These are phyloP conservation scores for Amanita rubescens DNA, from an alignment of 768 basidiomycete species.

Conservation along the genomic window DNA sequence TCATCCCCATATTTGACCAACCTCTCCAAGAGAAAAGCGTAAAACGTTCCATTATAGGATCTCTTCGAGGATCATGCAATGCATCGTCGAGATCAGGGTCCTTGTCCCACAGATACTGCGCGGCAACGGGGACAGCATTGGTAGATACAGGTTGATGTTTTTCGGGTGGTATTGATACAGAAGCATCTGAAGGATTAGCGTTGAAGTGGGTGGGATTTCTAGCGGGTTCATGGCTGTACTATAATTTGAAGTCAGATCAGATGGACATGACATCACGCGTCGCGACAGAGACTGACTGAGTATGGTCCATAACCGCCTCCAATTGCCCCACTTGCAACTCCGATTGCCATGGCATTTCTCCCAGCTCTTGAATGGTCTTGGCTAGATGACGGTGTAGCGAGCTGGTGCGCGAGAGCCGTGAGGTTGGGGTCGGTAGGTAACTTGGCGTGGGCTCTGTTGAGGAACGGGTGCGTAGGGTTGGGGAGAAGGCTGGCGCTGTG, in stretches of 20 bases:
- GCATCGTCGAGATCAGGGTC: slow-evolving; percentile 88
- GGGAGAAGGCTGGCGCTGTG: slow-evolving; percentile 33
- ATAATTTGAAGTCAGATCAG: slow-evolving; percentile 8
- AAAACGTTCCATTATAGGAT: slow-evolving; percentile 64
- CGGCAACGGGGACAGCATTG: slow-evolving; percentile 53
- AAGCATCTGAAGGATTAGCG: slow-evolving; percentile 35
- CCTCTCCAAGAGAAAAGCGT: slow-evolving; percentile 78
- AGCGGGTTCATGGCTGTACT: slow-evolving; percentile 49
- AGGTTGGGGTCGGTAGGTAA: slow-evolving; percentile 21
- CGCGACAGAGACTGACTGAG: slow-evolving; percentile 43
- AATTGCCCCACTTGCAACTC: slow-evolving; percentile 75
- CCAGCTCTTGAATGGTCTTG: slow-evolving; percentile 23
- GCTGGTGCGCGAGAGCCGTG: slow-evolving; percentile 17
- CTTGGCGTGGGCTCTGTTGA: slow-evolving; percentile 37
- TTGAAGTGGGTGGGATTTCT: slow-evolving; percentile 52
- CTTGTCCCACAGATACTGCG: slow-evolving; percentile 71
- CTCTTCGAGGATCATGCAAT: slow-evolving; percentile 67
- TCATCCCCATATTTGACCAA: slow-evolving; percentile 69
- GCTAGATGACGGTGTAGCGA: slow-evolving; percentile 19
- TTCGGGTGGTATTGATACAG: slow-evolving; percentile 23
- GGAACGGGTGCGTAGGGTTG: slow-evolving; percentile 64
- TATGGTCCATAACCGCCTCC: slow-evolving; percentile 83
- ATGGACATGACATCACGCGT: slow-evolving; percentile 9
- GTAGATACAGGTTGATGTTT: slow-evolving; percentile 21
- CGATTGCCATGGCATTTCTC: slow-evolving; percentile 57